Evolutionary conservation across 1,284 basidiomycete species (phyloP), one percentile per base, ranked within the genome.

Genomic region (Lentinus polychrous): DNA sequence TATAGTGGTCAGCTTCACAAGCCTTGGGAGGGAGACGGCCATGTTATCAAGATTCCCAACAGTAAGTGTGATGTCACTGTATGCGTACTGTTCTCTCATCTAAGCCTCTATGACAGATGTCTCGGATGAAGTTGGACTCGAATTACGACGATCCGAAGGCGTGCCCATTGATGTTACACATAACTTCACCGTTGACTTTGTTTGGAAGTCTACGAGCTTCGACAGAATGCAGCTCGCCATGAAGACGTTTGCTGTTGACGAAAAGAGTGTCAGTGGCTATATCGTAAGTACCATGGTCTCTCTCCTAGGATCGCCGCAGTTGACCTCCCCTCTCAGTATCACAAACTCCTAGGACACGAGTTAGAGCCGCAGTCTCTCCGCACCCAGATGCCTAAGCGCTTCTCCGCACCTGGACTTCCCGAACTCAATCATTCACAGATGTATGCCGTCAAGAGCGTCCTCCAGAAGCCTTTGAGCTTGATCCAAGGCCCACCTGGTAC

Each of bases 351-450:
- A 43, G 95, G 96, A 2, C 96, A 98, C 61, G 95, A 98, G 66
- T 82, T 89, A 36, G 94, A 88, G 60, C 92, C 94, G 1, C 91
- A 95, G 65, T 82, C 86, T 15, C 75, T 99, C 15, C 78, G 85
- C 37, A 90, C 86, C 0, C 89, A 94, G 65, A 97, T 99, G 94
- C 93, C 93, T 1, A 95, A 94, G 66, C 81, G 90, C 17, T 97
- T 99, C 67, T 96, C 94, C 2, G 96, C 95, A 0, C 95, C 95
- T 2, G 93, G 94, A 35, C 83, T 99, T 38, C 96, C 96, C 2
- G 96, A 99, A 66, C 84, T 99, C 59, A 99, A 99, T 62, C 94
- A 98, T 64, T 97, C 94, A 33, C 96, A 99, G 66, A 97, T 99
- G 87, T 94, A 91, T 65, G 96, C 96, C 1, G 96, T 99, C 63